phyloP scores from a whole-genome alignment of 306 rosid species.

The Spatholobus suberectus region DNA sequence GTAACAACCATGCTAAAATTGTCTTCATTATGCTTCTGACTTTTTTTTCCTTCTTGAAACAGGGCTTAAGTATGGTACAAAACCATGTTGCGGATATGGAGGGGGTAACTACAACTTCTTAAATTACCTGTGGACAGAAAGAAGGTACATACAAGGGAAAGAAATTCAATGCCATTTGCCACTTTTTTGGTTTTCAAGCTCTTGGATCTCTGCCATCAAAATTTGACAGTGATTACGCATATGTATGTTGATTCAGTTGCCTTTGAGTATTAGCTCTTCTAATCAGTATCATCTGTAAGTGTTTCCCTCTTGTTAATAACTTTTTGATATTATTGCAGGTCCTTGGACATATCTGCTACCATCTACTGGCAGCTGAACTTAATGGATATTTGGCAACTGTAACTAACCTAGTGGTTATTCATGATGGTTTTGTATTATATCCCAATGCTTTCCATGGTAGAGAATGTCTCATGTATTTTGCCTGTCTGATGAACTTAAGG shows the following conservation, averaged over 20 bases:
- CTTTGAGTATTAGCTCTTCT: conserved; percentile 33
- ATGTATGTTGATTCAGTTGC: conserved; percentile 59
- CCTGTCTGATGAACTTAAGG: conserved; percentile 51
- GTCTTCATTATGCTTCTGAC: too few species aligned
- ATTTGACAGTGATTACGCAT: conserved; percentile 96
- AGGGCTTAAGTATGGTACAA: too few species aligned
- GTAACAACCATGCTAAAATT: too few species aligned
- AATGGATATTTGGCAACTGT: conserved; percentile 95
- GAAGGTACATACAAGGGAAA: conserved; percentile 97
- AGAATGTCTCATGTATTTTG: conserved; percentile 26
- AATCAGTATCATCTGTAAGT: neutral
- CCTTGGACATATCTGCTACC: conserved; percentile 94
- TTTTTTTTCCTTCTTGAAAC: too few species aligned
- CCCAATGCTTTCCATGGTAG: neutral
- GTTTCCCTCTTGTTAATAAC: conserved; percentile 28
- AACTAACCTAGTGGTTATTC: conserved; percentile 60
- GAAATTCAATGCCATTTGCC: conserved; percentile 97
- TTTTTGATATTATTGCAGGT: conserved; percentile 58
- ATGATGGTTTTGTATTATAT: conserved; percentile 5
- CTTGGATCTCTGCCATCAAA: conserved; percentile 98
- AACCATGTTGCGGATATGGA: too few species aligned
- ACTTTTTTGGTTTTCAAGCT: conserved; percentile 99
- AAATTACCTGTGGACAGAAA: too few species aligned
- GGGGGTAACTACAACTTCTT: too few species aligned
- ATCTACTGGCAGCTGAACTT: conserved; percentile 88